Conservation (phyloP, 2,329 filamentous ascomycete genomes). For the Fusarium euwallaceae region DNA sequence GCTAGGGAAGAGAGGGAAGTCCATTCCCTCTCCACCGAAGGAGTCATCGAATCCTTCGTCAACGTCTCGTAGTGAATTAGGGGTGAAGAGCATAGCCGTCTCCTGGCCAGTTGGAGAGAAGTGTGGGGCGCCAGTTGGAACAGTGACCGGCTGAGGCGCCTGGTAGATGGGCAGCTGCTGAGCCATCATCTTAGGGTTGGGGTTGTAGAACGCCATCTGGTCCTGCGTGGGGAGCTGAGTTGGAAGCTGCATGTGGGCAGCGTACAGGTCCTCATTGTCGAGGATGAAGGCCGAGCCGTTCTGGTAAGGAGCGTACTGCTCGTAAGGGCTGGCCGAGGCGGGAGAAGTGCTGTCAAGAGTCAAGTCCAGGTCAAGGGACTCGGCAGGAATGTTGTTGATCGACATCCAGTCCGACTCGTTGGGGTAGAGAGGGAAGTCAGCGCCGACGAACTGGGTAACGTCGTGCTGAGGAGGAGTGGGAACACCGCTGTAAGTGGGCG, state of each 20-base stretch:
- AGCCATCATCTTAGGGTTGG: constrained; percentile 55
- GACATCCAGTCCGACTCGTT: constrained; percentile 61
- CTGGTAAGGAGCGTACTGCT: constrained; percentile 72
- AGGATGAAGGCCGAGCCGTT: constrained; percentile 72
- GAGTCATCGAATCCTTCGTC: constrained; percentile 76
- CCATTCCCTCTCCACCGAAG: constrained; percentile 60
- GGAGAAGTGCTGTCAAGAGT: constrained; percentile 56
- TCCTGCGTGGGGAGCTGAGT: constrained; percentile 58
- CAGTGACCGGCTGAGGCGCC: constrained; percentile 43
- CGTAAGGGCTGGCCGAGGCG: constrained; percentile 52
- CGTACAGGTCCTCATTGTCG: constrained; percentile 73
- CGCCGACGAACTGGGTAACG: constrained; percentile 49
- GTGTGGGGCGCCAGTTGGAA: constrained; percentile 58
- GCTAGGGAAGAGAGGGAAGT: constrained; percentile 74
- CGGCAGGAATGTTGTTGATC: constrained; percentile 48
- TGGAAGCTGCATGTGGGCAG: constrained; percentile 68
- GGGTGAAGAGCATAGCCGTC: constrained; percentile 77
- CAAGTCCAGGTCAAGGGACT: constrained; percentile 57
- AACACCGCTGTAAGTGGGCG: constrained; percentile 61
- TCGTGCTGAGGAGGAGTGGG: constrained; percentile 70
- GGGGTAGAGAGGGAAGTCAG: constrained; percentile 65
- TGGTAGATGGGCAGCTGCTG: constrained; percentile 56
- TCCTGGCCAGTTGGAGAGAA: constrained; percentile 78
- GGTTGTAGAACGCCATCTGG: constrained; percentile 54
- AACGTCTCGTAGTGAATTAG: constrained; percentile 70